Conservation (phyloP, 306 rosid species). For the Lathyrus sativus region DNA sequence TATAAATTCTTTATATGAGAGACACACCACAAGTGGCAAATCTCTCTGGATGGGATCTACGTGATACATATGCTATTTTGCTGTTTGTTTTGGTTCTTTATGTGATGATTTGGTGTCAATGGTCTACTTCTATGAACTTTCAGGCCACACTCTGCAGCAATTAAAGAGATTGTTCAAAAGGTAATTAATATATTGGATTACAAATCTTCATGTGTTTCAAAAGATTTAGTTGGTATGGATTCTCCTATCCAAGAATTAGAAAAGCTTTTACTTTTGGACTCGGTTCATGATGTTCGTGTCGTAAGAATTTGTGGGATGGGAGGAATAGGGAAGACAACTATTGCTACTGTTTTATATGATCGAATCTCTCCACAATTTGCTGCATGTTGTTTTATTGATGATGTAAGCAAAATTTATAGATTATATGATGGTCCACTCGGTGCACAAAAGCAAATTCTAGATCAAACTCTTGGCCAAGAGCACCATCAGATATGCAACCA, state of each 20-base stretch:
- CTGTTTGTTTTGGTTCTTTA: background rate
- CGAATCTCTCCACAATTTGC: background rate
- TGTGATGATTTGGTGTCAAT: background rate
- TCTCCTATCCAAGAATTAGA: slow-evolving; percentile 19
- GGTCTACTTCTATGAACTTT: background rate
- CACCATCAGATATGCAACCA: background rate
- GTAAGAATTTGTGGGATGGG: slow-evolving; percentile 34
- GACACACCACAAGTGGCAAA: background rate
- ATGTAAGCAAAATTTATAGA: background rate
- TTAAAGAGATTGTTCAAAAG: slow-evolving; percentile 7
- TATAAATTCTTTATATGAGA: no score
- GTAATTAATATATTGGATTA: background rate
- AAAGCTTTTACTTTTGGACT: slow-evolving; percentile 1
- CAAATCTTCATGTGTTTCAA: background rate
- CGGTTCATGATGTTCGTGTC: slow-evolving; percentile 17
- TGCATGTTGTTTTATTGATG: slow-evolving; percentile 10
- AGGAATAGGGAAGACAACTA: slow-evolving; percentile 39
- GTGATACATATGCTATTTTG: background rate
- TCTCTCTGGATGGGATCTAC: slow-evolving; percentile 32
- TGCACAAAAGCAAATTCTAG: background rate
- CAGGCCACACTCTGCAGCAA: background rate
- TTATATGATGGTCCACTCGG: background rate
- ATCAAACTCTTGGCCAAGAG: background rate
- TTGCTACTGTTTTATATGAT: slow-evolving; percentile 1
- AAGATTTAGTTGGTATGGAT: slow-evolving; percentile 35